phyloP scores from a whole-genome alignment of 2,329 filamentous ascomycete species.

The Calonectria pseudoturangicola region DNA sequence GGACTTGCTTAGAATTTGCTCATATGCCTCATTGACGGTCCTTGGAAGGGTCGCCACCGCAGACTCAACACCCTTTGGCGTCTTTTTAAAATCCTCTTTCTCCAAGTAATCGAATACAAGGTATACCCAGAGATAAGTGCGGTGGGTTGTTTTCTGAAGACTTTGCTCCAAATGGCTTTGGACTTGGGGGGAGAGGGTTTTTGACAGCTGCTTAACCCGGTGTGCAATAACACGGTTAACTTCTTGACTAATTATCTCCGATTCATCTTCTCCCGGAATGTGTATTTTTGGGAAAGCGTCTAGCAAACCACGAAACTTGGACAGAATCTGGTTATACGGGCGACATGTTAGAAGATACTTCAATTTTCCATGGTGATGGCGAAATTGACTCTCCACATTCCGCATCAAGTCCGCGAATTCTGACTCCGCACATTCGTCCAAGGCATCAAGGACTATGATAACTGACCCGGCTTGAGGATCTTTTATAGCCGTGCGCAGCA shows the following conservation, averaged over 20 bases:
- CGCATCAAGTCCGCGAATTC: slow-evolving; percentile 57
- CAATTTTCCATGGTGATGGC: slow-evolving; percentile 40
- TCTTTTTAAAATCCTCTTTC: slow-evolving; percentile 49
- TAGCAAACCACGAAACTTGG: slow-evolving; percentile 47
- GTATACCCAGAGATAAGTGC: slow-evolving; percentile 63
- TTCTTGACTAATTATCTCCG: slow-evolving; percentile 59
- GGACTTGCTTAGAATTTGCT: slow-evolving; percentile 30
- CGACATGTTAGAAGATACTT: slow-evolving; percentile 62
- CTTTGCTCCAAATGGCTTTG: neutral
- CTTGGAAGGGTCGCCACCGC: slow-evolving; percentile 52
- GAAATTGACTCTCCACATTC: slow-evolving; percentile 23
- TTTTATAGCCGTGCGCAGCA: slow-evolving; percentile 54
- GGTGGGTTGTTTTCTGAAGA: slow-evolving; percentile 50
- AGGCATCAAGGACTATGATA: slow-evolving; percentile 61
- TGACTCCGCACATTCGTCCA: slow-evolving; percentile 60
- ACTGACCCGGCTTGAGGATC: slow-evolving; percentile 50
- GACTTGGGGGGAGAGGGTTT: neutral
- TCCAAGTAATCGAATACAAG: slow-evolving; percentile 60
- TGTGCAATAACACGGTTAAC: slow-evolving; percentile 60
- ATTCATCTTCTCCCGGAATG: slow-evolving; percentile 61
- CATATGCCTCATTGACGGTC: slow-evolving; percentile 57
- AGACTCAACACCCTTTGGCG: slow-evolving; percentile 42
- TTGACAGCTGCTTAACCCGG: slow-evolving; percentile 49
- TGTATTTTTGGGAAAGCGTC: slow-evolving; percentile 55
- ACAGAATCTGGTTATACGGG: slow-evolving; percentile 57